A percentile compares a stretch with the other conserved stretches of the same genome.
Evolutionary conservation across 805 yeast species (phyloP).

Genomic region (Lipomyces oligophaga): DNA sequence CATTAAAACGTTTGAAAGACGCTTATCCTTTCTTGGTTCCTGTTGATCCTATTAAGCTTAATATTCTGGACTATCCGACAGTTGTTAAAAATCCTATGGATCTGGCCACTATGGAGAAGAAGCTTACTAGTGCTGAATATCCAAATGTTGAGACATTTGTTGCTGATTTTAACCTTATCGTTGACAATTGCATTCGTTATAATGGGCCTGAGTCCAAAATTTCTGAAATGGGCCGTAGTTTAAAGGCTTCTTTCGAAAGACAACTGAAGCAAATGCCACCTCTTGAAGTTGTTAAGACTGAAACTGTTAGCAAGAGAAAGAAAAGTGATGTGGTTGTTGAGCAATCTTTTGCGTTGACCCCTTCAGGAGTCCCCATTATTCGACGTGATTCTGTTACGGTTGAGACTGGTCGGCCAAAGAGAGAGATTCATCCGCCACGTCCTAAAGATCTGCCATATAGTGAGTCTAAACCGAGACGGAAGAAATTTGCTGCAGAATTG

Average conservation of each 20-base stretch:
- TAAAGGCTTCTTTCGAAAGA: constrained; percentile 88
- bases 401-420: constrained; percentile 68
- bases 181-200: constrained; percentile 72
- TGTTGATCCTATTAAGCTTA: constrained; percentile 81
- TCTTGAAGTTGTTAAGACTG: constrained; percentile 31
- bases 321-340: constrained; percentile 27
- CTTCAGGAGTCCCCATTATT: constrained; percentile 55
- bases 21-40: constrained; percentile 87
- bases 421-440: constrained; percentile 95
- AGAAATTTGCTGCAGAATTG: constrained; percentile 85
- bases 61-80: constrained; percentile 87
- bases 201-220: constrained; percentile 82
- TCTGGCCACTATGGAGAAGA: constrained; percentile 81
- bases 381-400: constrained; percentile 64
- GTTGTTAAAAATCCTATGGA: constrained; percentile 89
- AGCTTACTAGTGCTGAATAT: constrained; percentile 66
- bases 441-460: constrained; percentile 85
- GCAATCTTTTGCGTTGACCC: constrained; percentile 37
- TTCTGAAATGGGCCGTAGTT: constrained; percentile 85
- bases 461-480: constrained; percentile 84
- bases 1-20: constrained; percentile 85
- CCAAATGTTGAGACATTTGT: constrained; percentile 62
- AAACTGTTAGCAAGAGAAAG: constrained; percentile 21
- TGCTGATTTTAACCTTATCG: constrained; percentile 70
- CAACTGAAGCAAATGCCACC: constrained; percentile 91